A percentile compares a stretch with the other conserved stretches of the same genome.
Evolutionary conservation across 78 protist species (phyloP).

Genomic region (Cavenderia fasciculata): DNA sequence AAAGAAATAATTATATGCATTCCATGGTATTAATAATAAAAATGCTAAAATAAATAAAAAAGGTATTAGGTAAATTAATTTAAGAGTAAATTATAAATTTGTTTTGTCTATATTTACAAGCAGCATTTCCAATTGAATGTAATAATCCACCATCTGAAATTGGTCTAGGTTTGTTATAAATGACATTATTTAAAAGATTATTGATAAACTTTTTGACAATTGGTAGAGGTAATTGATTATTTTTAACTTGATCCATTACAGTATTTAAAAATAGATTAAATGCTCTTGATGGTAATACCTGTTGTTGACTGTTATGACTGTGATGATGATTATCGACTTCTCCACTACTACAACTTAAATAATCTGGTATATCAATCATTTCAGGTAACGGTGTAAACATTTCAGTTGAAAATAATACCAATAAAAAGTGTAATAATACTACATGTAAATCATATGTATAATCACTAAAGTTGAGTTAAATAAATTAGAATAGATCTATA

Average conservation of each 20-base stretch:
- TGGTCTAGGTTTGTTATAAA: slow-evolving; percentile 44
- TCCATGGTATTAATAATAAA: slow-evolving; percentile 56
- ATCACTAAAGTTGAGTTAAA: slow-evolving; percentile 13
- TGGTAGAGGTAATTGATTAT: slow-evolving; percentile 22
- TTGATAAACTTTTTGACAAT: slow-evolving; percentile 12
- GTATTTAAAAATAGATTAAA: slow-evolving; percentile 7
- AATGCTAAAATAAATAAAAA: slow-evolving; percentile 10
- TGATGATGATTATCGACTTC: neutral
- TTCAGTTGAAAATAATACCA: slow-evolving; percentile 59
- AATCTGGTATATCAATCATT: neutral
- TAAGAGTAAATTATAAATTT: neutral
- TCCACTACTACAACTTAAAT: too few relatives aligned
- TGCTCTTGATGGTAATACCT: neutral
- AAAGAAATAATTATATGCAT: slow-evolving; percentile 69
- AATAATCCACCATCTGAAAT: slow-evolving; percentile 17
- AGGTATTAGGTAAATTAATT: neutral
- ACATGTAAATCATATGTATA: slow-evolving; percentile 68
- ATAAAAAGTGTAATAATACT: slow-evolving; percentile 27
- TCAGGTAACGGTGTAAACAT: slow-evolving; percentile 46
- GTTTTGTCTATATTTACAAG: slow-evolving; percentile 35
- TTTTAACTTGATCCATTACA: slow-evolving; percentile 22
- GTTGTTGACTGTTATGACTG: neutral
- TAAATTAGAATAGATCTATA: neutral
- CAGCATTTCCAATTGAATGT: slow-evolving; percentile 58
- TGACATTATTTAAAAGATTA: slow-evolving; percentile 33